Evolutionary conservation across 2,329 filamentous ascomycete species (phyloP), one percentile per base, ranked within the genome.

Genomic region (Colletotrichum noveboracense): DNA sequence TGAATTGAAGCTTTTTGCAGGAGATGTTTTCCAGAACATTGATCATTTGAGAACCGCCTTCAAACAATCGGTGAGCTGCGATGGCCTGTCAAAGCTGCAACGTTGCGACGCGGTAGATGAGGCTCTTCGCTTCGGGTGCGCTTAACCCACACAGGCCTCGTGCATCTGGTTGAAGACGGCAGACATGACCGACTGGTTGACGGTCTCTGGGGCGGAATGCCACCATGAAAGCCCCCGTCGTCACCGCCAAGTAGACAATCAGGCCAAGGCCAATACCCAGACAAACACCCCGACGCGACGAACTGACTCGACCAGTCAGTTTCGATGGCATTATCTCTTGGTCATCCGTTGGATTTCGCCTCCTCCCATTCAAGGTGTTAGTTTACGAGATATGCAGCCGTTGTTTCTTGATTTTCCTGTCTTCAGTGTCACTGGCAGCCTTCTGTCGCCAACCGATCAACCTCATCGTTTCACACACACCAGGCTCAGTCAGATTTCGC

Each of bases 201-300:
- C 7, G 43, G 34, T 58, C 34, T 26, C 24, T 58, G 32, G 4
- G 24, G 13, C 38, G 14, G 38, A 30, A 67, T 36, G 26, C 32
- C 30, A 12, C 48, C 36, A 38, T 34, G 16, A 38, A 14, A 60
- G 66, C 32, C 70, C 65, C 36, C 6, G 24, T 69, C 70, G 65
- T 76, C 70, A 74, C 70, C 64, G 74, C 74, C 70, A 74, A 76
- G 70, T 32, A 6, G 26, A 36, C 14, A 55, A 58, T 61, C 65
- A 55, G 61, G 74, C 74, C 70, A 76, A 76, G 74, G 21, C 73
- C 74, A 69, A 76, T 74, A 68, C 70, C 70, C 64, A 69, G 74
- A 60, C 43, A 10, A 75, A 64, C 58, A 38, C n/a, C 56, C 64
- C 58, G n/a, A 67, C 58, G 14, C 28, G 24, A 32, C 21, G 7